Evolutionary conservation across 2,329 filamentous ascomycete genomes (phyloP).

Genomic region (Phyllachora maydis): DNA sequence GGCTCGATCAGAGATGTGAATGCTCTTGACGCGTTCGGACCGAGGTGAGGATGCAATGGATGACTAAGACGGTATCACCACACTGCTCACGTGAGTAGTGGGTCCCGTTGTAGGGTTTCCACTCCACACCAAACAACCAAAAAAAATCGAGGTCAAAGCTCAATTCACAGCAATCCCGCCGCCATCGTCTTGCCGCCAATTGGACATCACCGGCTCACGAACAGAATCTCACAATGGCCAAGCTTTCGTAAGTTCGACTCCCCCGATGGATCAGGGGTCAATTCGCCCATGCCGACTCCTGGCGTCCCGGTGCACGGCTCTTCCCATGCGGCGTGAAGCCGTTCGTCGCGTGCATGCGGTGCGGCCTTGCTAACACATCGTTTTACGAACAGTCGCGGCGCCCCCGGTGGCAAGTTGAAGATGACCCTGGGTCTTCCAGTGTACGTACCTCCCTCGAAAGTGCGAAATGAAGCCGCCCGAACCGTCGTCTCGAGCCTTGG

Average conservation of each 20-base stretch:
- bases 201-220: too few relatives aligned
- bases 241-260: slow-evolving; percentile 32
- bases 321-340: too few relatives aligned
- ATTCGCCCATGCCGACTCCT: too few relatives aligned
- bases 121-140: slow-evolving; percentile 11
- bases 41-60: neutral
- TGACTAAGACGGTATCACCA: slow-evolving; percentile 1
- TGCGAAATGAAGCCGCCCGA: slow-evolving; percentile 1
- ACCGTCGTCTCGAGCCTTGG: neutral
- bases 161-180: too few relatives aligned
- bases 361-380: too few relatives aligned
- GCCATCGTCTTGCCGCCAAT: slow-evolving; percentile 9
- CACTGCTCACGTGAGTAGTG: slow-evolving; percentile 8
- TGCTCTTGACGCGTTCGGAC: too few relatives aligned
- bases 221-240: slow-evolving; percentile 37
- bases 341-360: too few relatives aligned
- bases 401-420: slow-evolving; percentile 99
- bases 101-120: slow-evolving; percentile 8
- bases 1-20: too few relatives aligned
- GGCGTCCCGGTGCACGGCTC: too few relatives aligned
- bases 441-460: slow-evolving; percentile 53
- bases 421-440: slow-evolving; percentile 99
- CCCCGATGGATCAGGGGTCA: too few relatives aligned
- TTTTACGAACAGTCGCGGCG: slow-evolving; percentile 45
- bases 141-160: too few relatives aligned